phyloP scores from a whole-genome alignment of 768 basidiomycete species.

The Suillus americanus region DNA sequence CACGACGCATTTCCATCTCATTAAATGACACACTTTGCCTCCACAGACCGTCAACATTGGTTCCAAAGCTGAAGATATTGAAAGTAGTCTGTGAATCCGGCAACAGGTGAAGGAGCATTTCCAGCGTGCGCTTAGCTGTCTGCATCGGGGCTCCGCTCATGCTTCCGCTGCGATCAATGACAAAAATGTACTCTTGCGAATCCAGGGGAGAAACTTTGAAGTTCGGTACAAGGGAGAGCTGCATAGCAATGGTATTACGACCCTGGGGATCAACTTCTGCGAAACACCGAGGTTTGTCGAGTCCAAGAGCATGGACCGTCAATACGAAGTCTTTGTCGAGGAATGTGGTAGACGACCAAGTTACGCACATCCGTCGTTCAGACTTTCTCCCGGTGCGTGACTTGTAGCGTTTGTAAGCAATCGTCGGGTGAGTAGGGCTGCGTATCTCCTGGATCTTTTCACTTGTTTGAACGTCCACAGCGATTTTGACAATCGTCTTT shows the following conservation, averaged over 20 bases:
- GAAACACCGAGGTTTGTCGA: slow-evolving; percentile 58
- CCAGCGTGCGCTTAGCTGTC: slow-evolving; percentile 47
- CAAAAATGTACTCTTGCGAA: slow-evolving; percentile 58
- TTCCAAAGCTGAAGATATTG: slow-evolving; percentile 61
- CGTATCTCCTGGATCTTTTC: slow-evolving; percentile 39
- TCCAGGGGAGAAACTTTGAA: slow-evolving; percentile 41
- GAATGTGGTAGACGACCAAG: slow-evolving; percentile 40
- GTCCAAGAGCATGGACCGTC: slow-evolving; percentile 43
- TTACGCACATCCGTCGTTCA: slow-evolving; percentile 39
- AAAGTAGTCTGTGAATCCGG: slow-evolving; percentile 43
- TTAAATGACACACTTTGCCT: slow-evolving; percentile 31
- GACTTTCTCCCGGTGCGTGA: slow-evolving; percentile 36
- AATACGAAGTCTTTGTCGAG: slow-evolving; percentile 53
- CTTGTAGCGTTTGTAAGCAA: slow-evolving; percentile 34
- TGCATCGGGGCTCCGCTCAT: slow-evolving; percentile 45
- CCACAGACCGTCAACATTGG: slow-evolving; percentile 33
- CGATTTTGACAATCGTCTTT: slow-evolving; percentile 40
- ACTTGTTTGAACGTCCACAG: slow-evolving; percentile 48
- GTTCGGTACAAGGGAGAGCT: slow-evolving; percentile 54
- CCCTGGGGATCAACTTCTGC: slow-evolving; percentile 40
- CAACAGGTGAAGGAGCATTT: slow-evolving; percentile 48
- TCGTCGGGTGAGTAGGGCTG: slow-evolving; percentile 44
- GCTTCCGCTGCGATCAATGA: slow-evolving; percentile 59
- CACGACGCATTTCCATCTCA: slow-evolving; percentile 29
- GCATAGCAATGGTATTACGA: slow-evolving; percentile 44